A percentile compares a stretch with the other conserved stretches of the same genome.
Evolutionary conservation across 2,329 filamentous ascomycete genomes (phyloP).

Genomic region (Aschersonia sp.): DNA sequence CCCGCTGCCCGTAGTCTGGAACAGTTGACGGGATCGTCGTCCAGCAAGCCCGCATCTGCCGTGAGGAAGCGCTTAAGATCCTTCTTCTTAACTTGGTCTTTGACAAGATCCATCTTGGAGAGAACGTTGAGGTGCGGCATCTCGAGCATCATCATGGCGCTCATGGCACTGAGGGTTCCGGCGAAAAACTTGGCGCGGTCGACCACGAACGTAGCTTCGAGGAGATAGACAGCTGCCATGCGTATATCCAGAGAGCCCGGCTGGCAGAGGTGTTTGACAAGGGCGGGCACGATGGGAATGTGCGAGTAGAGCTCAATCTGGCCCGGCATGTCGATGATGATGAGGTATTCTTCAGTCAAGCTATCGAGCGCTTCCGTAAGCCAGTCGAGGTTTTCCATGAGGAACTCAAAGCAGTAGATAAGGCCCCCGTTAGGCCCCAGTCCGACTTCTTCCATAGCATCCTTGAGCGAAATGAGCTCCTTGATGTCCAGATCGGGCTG

Average conservation of each 20-base stretch:
- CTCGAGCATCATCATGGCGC: conserved; percentile 97
- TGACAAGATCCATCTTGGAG: conserved; percentile 95
- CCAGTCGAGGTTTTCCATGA: conserved; percentile 89
- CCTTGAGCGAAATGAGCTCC: conserved; percentile 81
- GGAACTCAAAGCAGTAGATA: conserved; percentile 93
- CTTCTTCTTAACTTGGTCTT: conserved; percentile 72
- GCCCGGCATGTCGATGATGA: conserved; percentile 96
- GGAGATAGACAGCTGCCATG: conserved; percentile 83
- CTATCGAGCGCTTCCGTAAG: conserved; percentile 71
- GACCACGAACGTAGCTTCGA: conserved; percentile 90
- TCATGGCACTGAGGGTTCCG: conserved; percentile 91
- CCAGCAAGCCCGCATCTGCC: conserved; percentile 67
- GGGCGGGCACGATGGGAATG: conserved; percentile 74
- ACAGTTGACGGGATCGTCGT: conserved; percentile 56
- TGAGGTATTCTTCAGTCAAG: conserved; percentile 86
- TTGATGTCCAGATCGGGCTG: conserved; percentile 89
- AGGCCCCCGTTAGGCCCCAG: conserved; percentile 84
- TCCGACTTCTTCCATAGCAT: conserved; percentile 92
- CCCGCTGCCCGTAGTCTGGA: conserved; percentile 8
- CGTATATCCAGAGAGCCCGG: conserved; percentile 74
- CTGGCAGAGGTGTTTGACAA: conserved; percentile 69
- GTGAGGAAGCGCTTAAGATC: conserved; percentile 84
- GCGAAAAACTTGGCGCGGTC: conserved; percentile 97
- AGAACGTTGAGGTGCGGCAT: conserved; percentile 92
- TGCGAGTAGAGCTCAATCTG: conserved; percentile 99